phyloP scores from a whole-genome alignment of 305 asterid species.

The Plantago lanceolata region DNA sequence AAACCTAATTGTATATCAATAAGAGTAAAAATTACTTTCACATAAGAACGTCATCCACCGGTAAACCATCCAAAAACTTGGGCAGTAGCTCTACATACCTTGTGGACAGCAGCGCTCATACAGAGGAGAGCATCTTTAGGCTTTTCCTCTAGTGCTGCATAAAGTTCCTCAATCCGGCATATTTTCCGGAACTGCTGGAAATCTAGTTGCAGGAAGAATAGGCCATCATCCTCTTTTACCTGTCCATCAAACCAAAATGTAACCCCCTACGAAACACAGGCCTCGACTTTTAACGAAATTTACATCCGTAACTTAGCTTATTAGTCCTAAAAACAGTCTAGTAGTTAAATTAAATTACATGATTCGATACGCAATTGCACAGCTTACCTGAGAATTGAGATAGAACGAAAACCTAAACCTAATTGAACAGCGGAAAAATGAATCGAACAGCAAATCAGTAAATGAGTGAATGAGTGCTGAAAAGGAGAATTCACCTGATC shows the following conservation, averaged over 20 bases:
- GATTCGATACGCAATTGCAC: not conserved
- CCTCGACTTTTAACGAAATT: not conserved
- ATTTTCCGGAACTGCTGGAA: constrained; percentile 70
- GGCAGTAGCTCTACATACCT: constrained; percentile 35
- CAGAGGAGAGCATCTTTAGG: constrained; percentile 80
- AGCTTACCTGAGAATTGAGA: not conserved
- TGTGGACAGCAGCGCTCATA: constrained; percentile 80
- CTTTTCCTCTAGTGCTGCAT: constrained; percentile 48
- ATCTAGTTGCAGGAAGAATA: constrained; percentile 60
- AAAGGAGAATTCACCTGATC: constrained; percentile 41
- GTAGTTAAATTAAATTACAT: too few relatives aligned
- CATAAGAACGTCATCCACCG: constrained; percentile 6
- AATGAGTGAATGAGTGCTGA: not conserved
- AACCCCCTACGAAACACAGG: constrained; percentile 3
- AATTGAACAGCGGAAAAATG: not conserved
- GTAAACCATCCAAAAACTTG: constrained; percentile 8
- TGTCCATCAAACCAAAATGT: constrained; percentile 29
- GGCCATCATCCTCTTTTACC: constrained; percentile 69
- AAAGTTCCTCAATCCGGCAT: constrained; percentile 50
- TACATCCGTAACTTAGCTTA: too few relatives aligned
- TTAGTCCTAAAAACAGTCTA: too few relatives aligned
- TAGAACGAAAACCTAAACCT: not conserved
- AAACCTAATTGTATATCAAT: constrained; percentile 36
- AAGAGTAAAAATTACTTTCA: constrained; percentile 23
- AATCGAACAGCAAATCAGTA: not conserved